Base-by-base conservation (phyloP, 164 flowering plant species). In the Paratinospora sagittata region DNA sequence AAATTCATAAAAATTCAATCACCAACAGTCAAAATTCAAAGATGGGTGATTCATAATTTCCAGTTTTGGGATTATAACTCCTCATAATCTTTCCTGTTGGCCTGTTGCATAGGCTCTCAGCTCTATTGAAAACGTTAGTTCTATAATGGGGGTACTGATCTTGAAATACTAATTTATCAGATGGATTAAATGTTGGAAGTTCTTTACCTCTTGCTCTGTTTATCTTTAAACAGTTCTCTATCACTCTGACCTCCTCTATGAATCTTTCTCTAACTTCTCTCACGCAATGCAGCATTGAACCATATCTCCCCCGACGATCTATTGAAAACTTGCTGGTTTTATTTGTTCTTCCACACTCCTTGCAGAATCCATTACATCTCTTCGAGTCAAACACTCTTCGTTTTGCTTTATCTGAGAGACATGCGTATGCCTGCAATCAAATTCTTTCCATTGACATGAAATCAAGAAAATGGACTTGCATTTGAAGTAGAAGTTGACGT, bases 401-500 rank as follows among this genome's bases (percentile, higher is more conserved):
- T 72, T 81, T 88, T 19, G 71, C 70, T 61, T 70, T 61, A 39
- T 91, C 87, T 0, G 90, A 82, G 2, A 93, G 85, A 70, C 92
- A 85, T 55, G 72, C 70, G 78, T 88, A 86, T 58, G 92, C 98
- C 98, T 93, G 85, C 72, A 75, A 67, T 27, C 19, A 37, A 68
- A 1, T 41, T 30, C 34, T 39, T 26, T 65, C 1, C 34, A 39
- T 23, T 55, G 26, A 36, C 17, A 8, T 16, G 27, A 6, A 41
- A 30, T 30, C 34, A 1, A 74, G 1, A 55, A 3, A 62, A 17
- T 30, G 34, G 34, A 30, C 34, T 30, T 30, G 34, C 34, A 30
- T 30, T 30, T 30, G 34, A 30, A 30, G 34, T 30, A 30, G 34
- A 30, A 2, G 34, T 30, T 30, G 2, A 4, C 4, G 34, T 4